Percentiles rank a stretch among this genome's conserved stretches.
Conservation (phyloP, 2,329 filamentous ascomycete genomes). For the Xylariaceae sp. region DNA sequence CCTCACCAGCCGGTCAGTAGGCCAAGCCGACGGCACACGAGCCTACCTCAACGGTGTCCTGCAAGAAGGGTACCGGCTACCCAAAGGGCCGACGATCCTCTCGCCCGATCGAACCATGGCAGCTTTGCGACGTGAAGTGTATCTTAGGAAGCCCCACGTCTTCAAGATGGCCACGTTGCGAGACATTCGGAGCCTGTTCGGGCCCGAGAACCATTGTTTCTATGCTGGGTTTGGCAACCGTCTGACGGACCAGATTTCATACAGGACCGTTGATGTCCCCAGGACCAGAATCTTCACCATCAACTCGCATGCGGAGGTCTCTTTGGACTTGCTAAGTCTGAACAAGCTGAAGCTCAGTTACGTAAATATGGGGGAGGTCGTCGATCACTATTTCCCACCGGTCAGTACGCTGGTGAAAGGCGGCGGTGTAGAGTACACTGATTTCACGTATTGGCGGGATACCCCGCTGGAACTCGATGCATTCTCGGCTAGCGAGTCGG, state of each 20-base stretch:
- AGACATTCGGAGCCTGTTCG: slow-evolving; percentile 88
- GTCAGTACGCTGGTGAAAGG: slow-evolving; percentile 81
- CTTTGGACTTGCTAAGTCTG: slow-evolving; percentile 79
- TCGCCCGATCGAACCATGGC: slow-evolving; percentile 94
- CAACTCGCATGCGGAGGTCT: slow-evolving; percentile 95
- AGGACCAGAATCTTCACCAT: slow-evolving; percentile 96
- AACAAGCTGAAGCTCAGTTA: slow-evolving; percentile 97
- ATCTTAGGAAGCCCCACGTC: slow-evolving; percentile 92
- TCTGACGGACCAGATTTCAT: slow-evolving; percentile 91
- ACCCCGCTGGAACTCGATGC: slow-evolving; percentile 78
- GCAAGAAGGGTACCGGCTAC: slow-evolving; percentile 82
- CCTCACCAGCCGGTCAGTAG: slow-evolving; percentile 87
- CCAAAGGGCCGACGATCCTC: slow-evolving; percentile 88
- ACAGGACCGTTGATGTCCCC: slow-evolving; percentile 93
- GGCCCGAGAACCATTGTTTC: slow-evolving; percentile 73
- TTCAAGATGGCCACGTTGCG: slow-evolving; percentile 99
- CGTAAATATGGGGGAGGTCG: slow-evolving; percentile 92
- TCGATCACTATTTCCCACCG: slow-evolving; percentile 97
- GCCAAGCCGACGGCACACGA: slow-evolving; percentile 85
- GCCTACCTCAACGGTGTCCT: slow-evolving; percentile 84
- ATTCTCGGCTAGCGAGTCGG: slow-evolving; percentile 73
- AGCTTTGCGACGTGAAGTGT: slow-evolving; percentile 85
- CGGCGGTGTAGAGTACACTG: slow-evolving; percentile 90
- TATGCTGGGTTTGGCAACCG: slow-evolving; percentile 97
- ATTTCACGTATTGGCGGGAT: slow-evolving; percentile 96